A percentile compares a stretch with the other conserved stretches of the same genome.
phyloP scores from a whole-genome alignment of 495 filamentous ascomycete genomes.

The Jackrogersella minutella region DNA sequence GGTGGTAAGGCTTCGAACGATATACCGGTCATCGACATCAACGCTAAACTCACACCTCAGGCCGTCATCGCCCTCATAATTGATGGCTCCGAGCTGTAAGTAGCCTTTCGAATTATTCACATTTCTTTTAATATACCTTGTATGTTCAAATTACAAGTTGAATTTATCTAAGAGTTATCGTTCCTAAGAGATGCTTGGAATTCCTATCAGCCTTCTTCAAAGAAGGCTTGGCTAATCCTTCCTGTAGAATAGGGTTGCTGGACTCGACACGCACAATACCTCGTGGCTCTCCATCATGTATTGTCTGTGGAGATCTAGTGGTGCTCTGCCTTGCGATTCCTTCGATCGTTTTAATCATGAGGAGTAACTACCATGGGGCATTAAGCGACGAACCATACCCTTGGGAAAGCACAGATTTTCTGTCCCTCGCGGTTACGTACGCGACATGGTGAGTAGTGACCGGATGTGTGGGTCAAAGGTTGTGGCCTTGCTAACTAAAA shows the following conservation, averaged over 20 bases:
- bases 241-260: slow-evolving; percentile 23
- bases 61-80: slow-evolving; percentile 34
- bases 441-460: slow-evolving; percentile 33
- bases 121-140: neutral
- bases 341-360: slow-evolving; percentile 27
- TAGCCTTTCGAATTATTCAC: slow-evolving; percentile 1
- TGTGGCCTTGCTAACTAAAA: neutral
- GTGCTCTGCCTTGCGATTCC: slow-evolving; percentile 33
- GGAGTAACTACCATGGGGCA: neutral
- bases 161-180: neutral
- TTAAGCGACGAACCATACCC: slow-evolving; percentile 16
- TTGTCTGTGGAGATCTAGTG: slow-evolving; percentile 26
- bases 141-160: neutral
- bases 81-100: slow-evolving; percentile 36
- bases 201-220: neutral
- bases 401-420: slow-evolving; percentile 24
- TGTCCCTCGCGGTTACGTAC: slow-evolving; percentile 24
- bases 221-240: neutral
- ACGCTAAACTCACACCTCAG: slow-evolving; percentile 16
- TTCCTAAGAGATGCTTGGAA: neutral
- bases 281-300: slow-evolving; percentile 21
- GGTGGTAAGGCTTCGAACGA: slow-evolving; percentile 23
- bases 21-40: neutral
- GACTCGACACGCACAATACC: slow-evolving; percentile 39
- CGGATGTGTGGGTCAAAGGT: neutral